These are phyloP conservation scores for Rhodofomes roseus DNA, from an alignment of 1,284 basidiomycete genomes.

Conservation along the genomic window DNA sequence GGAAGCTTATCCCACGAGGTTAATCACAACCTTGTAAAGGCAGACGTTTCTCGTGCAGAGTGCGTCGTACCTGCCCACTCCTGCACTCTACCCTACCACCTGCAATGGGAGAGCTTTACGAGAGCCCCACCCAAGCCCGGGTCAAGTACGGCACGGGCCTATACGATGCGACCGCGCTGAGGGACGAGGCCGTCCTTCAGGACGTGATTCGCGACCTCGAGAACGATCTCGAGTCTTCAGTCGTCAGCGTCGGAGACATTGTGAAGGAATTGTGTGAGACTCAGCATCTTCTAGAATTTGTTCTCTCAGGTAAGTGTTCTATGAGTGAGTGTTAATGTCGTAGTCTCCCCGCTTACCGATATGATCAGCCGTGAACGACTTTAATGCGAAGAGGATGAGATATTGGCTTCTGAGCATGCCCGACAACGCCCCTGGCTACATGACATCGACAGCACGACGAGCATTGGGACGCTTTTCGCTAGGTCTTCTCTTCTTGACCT, in stretches of 20 bases:
- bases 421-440: not conserved
- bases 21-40: not conserved
- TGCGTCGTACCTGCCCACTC: not conserved
- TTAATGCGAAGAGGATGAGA: not conserved
- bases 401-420: conserved; percentile 7
- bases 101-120: not conserved
- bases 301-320: conserved; percentile 10
- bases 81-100: not conserved
- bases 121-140: not conserved
- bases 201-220: conserved; percentile 15
- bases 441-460: conserved; percentile 19
- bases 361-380: conserved; percentile 1
- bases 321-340: not conserved
- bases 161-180: conserved; percentile 10
- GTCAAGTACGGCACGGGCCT: conserved; percentile 1
- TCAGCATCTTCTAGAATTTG: conserved; percentile 9
- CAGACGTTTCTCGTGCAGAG: not conserved
- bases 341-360: not conserved
- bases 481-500: conserved; percentile 10
- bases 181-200: conserved; percentile 14
- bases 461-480: conserved; percentile 30
- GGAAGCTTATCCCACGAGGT: not conserved
- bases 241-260: conserved; percentile 1
- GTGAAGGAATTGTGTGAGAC: conserved; percentile 2
- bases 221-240: conserved; percentile 13